Evolutionary conservation across 768 basidiomycete genomes (phyloP).

Genomic region (Termitomyces sp.): DNA sequence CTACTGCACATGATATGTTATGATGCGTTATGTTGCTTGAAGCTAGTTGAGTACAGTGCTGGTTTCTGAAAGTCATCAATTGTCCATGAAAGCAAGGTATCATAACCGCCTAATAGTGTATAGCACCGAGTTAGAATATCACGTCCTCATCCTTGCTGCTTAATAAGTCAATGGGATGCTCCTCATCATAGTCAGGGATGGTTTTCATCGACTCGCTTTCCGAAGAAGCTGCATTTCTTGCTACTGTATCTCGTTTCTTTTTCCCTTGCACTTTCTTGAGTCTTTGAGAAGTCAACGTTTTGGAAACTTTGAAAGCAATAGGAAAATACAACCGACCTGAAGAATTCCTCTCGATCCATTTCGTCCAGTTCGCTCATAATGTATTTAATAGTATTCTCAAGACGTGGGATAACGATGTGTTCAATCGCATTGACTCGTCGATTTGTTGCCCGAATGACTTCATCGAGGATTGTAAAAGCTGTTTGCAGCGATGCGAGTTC

Average conservation of each 20-base stretch:
- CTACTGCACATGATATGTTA: constrained; percentile 42
- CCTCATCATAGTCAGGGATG: constrained; percentile 29
- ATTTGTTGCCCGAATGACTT: constrained; percentile 99
- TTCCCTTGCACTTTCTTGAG: constrained; percentile 97
- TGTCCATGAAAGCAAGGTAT: constrained; percentile 3
- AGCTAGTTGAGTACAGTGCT: neutral
- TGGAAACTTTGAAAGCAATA: neutral
- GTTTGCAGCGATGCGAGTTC: constrained; percentile 96
- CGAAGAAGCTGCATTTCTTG: constrained; percentile 26
- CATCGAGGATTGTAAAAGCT: constrained; percentile 96
- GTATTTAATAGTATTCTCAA: constrained; percentile 98
- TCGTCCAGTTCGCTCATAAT: constrained; percentile 97
- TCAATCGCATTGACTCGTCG: constrained; percentile 98
- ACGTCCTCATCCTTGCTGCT: constrained; percentile 88
- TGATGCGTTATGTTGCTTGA: constrained; percentile 2
- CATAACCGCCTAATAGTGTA: constrained; percentile 2
- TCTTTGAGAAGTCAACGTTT: constrained; percentile 31
- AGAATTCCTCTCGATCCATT: constrained; percentile 96
- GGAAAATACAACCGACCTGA: constrained; percentile 47
- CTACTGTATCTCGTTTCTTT: constrained; percentile 81
- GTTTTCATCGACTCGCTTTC: constrained; percentile 25
- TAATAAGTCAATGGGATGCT: constrained; percentile 52
- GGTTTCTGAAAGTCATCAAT: neutral
- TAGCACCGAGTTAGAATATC: constrained; percentile 62
- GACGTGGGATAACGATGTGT: constrained; percentile 89